Evolutionary conservation across 495 filamentous ascomycete species (phyloP).

Genomic region (Aspergillus leporis): DNA sequence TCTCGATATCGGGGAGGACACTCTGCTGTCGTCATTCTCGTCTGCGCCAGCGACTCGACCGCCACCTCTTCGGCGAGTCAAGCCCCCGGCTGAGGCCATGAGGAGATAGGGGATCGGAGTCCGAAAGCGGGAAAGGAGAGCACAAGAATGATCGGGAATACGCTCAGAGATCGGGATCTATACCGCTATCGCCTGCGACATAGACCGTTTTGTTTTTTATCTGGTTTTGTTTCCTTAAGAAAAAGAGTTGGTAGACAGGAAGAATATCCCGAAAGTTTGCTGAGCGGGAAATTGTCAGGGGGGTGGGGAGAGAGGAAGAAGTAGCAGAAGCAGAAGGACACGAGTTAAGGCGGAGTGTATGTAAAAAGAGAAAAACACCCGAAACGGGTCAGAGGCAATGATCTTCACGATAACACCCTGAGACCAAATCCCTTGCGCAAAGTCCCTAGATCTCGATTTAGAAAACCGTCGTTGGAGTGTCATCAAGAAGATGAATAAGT

Average conservation of each 20-base stretch:
- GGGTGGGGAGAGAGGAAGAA: constrained; percentile 9
- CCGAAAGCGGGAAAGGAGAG: constrained; percentile 19
- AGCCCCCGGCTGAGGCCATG: constrained; percentile 69
- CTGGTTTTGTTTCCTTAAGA: neutral
- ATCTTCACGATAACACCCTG: too few relatives aligned
- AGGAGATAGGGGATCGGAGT: constrained; percentile 26
- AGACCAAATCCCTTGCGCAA: neutral
- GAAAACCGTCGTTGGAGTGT: too few relatives aligned
- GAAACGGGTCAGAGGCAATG: neutral
- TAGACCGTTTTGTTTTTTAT: constrained; percentile 10
- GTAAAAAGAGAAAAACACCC: constrained; percentile 9
- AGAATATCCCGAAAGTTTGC: constrained; percentile 18
- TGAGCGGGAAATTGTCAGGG: constrained; percentile 26
- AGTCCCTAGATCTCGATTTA: too few relatives aligned
- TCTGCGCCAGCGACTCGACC: constrained; percentile 57
- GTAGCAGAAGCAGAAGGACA: constrained; percentile 3
- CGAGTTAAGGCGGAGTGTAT: constrained; percentile 9
- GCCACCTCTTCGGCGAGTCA: constrained; percentile 75
- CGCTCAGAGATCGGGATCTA: constrained; percentile 24
- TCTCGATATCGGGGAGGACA: constrained; percentile 67
- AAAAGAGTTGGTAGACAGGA: neutral
- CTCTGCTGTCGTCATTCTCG: constrained; percentile 65
- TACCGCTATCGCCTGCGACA: constrained; percentile 32
- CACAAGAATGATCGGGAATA: constrained; percentile 2
- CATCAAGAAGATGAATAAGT: neutral